phyloP scores from a whole-genome alignment of 2,329 filamentous ascomycete genomes.

The Botrytis squamosa region DNA sequence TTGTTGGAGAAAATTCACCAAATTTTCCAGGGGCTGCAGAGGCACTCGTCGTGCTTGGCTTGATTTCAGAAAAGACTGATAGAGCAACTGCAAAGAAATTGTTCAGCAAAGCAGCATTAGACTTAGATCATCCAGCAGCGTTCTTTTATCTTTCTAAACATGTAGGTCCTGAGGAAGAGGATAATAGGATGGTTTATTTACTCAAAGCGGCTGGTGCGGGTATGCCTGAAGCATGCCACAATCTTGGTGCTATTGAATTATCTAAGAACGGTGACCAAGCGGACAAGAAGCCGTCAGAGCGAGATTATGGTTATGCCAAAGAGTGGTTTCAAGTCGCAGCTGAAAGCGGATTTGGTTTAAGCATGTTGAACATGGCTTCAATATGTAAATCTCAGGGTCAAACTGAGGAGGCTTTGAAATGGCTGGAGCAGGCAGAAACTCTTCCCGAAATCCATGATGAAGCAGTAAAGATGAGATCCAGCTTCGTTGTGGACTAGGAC shows the following conservation, averaged over 20 bases:
- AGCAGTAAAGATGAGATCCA: slow-evolving; percentile 1
- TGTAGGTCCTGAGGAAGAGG: slow-evolving; percentile 24
- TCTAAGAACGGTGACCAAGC: slow-evolving; percentile 23
- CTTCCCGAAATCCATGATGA: slow-evolving; percentile 3
- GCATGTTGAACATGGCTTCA: slow-evolving; percentile 36
- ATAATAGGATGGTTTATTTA: slow-evolving; percentile 31
- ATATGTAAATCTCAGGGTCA: slow-evolving; percentile 32
- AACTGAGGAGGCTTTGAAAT: slow-evolving; percentile 27
- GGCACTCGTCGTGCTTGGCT: slow-evolving; percentile 32
- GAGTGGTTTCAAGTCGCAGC: slow-evolving; percentile 38
- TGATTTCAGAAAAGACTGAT: slow-evolving; percentile 28
- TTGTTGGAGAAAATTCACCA: slow-evolving; percentile 21
- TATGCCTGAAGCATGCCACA: slow-evolving; percentile 36
- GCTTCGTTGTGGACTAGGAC: not conserved
- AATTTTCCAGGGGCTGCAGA: slow-evolving; percentile 34
- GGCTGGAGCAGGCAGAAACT: slow-evolving; percentile 30
- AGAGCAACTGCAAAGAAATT: slow-evolving; percentile 27
- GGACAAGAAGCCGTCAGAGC: slow-evolving; percentile 20
- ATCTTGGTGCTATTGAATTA: slow-evolving; percentile 35
- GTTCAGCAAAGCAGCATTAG: slow-evolving; percentile 37
- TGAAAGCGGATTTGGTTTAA: slow-evolving; percentile 30
- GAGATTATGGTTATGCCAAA: slow-evolving; percentile 34
- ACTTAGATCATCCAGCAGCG: slow-evolving; percentile 35
- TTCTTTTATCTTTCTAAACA: slow-evolving; percentile 38
- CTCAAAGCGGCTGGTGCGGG: slow-evolving; percentile 38